These are phyloP conservation scores for Gossypium raimondii DNA, from an alignment of 345 rosid species.

Conservation along the genomic window DNA sequence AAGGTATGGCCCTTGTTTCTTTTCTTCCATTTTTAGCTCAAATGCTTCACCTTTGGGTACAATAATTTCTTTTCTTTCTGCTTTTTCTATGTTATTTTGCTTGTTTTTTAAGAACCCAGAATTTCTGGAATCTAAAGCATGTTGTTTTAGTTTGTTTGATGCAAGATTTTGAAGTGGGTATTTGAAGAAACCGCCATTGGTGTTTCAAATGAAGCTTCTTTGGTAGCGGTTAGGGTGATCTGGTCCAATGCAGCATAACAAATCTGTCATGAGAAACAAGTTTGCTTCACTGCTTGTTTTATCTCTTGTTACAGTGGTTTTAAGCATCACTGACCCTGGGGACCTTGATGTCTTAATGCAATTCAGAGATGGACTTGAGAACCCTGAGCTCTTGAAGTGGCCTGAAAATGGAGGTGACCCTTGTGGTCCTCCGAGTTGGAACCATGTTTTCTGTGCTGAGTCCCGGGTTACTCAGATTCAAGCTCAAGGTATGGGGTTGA, in stretches of 20 bases:
- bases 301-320: slow-evolving; percentile 28
- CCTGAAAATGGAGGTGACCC: slow-evolving; percentile 62
- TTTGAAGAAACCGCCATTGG: slow-evolving; percentile 17
- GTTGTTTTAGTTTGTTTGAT: slow-evolving; percentile 12
- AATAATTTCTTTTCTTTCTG: background rate
- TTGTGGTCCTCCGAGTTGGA: slow-evolving; percentile 55
- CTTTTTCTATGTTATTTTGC: background rate
- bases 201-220: slow-evolving; percentile 26
- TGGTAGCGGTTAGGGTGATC: slow-evolving; percentile 2
- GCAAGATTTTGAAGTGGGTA: slow-evolving; percentile 32
- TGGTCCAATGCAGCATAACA: slow-evolving; percentile 9
- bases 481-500: slow-evolving; percentile 50
- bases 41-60: slow-evolving; percentile 1
- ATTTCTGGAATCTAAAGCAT: background rate
- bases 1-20: slow-evolving; percentile 1
- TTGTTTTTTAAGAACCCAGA: background rate
- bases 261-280: slow-evolving; percentile 34
- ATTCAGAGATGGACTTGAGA: slow-evolving; percentile 57
- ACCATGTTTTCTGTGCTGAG: slow-evolving; percentile 44
- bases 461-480: slow-evolving; percentile 59
- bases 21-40: background rate
- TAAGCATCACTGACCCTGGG: slow-evolving; percentile 41
- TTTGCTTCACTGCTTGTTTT: slow-evolving; percentile 27
- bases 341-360: slow-evolving; percentile 50
- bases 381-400: slow-evolving; percentile 65